Evolutionary conservation across 2,329 filamentous ascomycete genomes (phyloP).

Genomic region (Chrysosporium keratinophilum): DNA sequence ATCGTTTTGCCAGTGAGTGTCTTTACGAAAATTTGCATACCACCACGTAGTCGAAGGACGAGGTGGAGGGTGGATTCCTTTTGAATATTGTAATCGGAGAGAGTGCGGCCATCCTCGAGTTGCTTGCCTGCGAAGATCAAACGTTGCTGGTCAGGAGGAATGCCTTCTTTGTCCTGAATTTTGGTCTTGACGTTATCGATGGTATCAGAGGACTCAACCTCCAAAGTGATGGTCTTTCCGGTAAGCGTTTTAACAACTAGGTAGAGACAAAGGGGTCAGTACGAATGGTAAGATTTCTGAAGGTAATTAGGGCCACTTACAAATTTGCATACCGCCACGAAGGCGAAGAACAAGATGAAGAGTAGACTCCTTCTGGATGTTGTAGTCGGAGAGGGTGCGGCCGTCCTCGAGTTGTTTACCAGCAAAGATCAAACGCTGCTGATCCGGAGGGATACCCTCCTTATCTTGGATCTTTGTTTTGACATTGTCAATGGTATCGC

Average conservation of each 20-base stretch:
- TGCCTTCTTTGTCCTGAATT: constrained; percentile 97
- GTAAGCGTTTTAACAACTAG: constrained; percentile 49
- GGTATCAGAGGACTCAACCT: constrained; percentile 65
- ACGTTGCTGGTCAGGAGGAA: constrained; percentile 91
- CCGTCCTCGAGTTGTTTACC: constrained; percentile 50
- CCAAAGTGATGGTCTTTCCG: constrained; percentile 56
- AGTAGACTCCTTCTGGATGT: constrained; percentile 54
- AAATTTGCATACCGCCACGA: constrained; percentile 55
- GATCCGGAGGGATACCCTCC: constrained; percentile 50
- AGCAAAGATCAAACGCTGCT: constrained; percentile 50
- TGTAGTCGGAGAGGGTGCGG: constrained; percentile 46
- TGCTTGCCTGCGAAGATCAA: constrained; percentile 95
- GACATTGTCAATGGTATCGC: constrained; percentile 44
- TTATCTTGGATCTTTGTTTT: constrained; percentile 52
- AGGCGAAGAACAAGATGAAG: constrained; percentile 68
- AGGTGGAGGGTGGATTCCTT: constrained; percentile 82
- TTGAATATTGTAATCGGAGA: constrained; percentile 91
- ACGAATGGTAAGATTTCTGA: background rate
- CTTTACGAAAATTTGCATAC: constrained; percentile 53
- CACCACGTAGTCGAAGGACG: constrained; percentile 77
- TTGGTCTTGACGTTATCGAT: constrained; percentile 96
- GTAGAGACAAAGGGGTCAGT: constrained; percentile 16
- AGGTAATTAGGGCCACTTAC: constrained; percentile 31
- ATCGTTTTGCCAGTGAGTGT: constrained; percentile 76
- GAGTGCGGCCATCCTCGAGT: constrained; percentile 83